Conservation (phyloP, 108 stramenopile species). For the Cyclostephanos tholiformis region DNA sequence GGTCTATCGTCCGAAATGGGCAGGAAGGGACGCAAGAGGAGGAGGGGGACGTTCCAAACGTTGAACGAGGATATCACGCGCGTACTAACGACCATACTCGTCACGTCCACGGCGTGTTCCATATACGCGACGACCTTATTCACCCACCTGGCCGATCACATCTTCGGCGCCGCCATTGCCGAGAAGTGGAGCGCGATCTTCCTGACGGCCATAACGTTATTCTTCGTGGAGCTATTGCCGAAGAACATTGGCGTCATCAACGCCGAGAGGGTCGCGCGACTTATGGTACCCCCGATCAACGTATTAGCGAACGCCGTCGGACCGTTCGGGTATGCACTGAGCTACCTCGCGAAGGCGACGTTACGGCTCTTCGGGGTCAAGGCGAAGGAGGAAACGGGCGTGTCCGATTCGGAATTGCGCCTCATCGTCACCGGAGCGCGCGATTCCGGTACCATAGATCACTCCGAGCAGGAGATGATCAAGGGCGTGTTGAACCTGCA, state of each 20-base stretch:
- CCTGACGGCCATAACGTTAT: conserved; percentile 89
- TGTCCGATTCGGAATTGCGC: conserved; percentile 92
- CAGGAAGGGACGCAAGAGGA: conserved; percentile 19
- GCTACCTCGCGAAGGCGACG: conserved; percentile 79
- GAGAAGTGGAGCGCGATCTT: conserved; percentile 88
- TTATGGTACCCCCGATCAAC: conserved; percentile 90
- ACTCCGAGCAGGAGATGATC: conserved; percentile 96
- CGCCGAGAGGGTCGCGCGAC: conserved; percentile 91
- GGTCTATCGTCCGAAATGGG: conserved; percentile 21
- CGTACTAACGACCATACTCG: conserved; percentile 92
- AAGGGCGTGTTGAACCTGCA: conserved; percentile 95
- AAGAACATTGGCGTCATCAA: conserved; percentile 94
- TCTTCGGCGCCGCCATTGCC: conserved; percentile 74
- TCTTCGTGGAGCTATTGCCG: conserved; percentile 96
- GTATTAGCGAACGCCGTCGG: conserved; percentile 77
- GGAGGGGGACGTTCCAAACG: conserved; percentile 81
- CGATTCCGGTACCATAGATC: conserved; percentile 94
- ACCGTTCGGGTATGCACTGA: conserved; percentile 88
- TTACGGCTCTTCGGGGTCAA: conserved; percentile 83
- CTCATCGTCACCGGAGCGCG: conserved; percentile 94
- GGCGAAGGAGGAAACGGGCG: conserved; percentile 67
- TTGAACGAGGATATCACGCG: conserved; percentile 94
- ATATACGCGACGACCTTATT: conserved; percentile 87
- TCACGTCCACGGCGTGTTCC: conserved; percentile 90
- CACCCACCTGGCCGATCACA: conserved; percentile 80